Base-by-base conservation (phyloP, 495 filamentous ascomycete genomes). In the Amphirosellinia nigrospora region DNA sequence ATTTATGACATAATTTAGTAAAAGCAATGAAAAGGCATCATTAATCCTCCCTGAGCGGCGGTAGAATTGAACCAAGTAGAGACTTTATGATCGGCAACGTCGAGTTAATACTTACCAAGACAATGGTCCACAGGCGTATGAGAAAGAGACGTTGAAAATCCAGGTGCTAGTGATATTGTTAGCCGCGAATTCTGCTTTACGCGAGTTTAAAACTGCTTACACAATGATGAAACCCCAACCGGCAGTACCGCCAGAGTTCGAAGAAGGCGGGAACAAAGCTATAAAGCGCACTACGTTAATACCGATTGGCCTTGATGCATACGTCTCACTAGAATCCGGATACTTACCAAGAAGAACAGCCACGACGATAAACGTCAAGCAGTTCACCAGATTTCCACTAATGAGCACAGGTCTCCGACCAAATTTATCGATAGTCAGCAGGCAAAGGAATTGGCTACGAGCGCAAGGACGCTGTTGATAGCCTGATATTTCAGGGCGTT, bases 151-250 rank as follows among this genome's bases (percentile, higher is more conserved):
- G 74, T 92, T 91, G 80, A 88, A 92, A 1, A 91, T 72, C 89
- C 89, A 91, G 32, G 89, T 91, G 63, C 89, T 78, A 66, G 19
- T 10, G 32, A 21, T 38, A 60, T 26, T 3, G 34, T 73, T 48
- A 75, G 65, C 39, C 2, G 4, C 11, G 2, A 30, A 10, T 73
- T 64, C 62, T 59, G 6, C 28, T 61, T 28, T 10, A 43, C 15
- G 50, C 13, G 15, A 23, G 66, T n/a, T 28, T 50, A 38, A 36
- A 58, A 32, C n/a, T 15, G 71, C 75, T 72, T 78, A 80, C 75
- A 80, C 87, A 67, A 91, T 86, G 71, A 92, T 92, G 76, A 92
- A 93, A 4, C 87, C 91, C 88, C 90, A 92, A 34, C 87, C 85
- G n/a, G 90, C 89, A 28, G 82, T 82, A 50, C 75, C 77, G 77